Conservation (phyloP, 345 rosid genomes). For the Eucalyptus brandiana region DNA sequence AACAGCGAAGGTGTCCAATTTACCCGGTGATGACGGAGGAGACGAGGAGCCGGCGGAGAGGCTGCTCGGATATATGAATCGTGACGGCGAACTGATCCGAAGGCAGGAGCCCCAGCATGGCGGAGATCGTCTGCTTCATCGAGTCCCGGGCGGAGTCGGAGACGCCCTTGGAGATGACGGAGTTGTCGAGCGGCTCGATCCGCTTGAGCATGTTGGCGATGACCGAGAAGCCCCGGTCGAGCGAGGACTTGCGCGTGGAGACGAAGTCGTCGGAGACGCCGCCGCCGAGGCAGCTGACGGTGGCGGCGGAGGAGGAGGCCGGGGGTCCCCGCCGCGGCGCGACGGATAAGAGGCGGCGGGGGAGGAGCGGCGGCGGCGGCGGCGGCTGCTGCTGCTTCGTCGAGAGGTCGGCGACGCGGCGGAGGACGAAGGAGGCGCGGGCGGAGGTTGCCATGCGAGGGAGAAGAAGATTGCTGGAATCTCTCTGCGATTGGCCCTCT, state of each 20-base stretch:
- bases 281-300: constrained; percentile 48
- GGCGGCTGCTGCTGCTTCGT: neutral
- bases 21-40: constrained; percentile 92
- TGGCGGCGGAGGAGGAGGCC: neutral
- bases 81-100: constrained; percentile 67
- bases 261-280: constrained; percentile 65
- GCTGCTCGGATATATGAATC: constrained; percentile 42
- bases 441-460: neutral
- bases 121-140: constrained; percentile 84
- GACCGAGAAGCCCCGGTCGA: constrained; percentile 66
- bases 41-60: constrained; percentile 57
- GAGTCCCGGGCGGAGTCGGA: constrained; percentile 86
- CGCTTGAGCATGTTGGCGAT: constrained; percentile 69
- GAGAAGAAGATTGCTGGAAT: neutral
- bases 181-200: constrained; percentile 73
- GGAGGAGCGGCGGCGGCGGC: neutral
- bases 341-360: neutral
- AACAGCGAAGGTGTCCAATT: neutral
- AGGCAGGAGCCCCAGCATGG: constrained; percentile 91
- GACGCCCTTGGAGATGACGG: constrained; percentile 65
- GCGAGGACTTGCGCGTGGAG: constrained; percentile 60
- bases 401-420: neutral
- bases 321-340: neutral
- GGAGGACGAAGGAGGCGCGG: neutral
- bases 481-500: neutral